Conservation (phyloP, 257 asterid species). For the Solanum neorickii region DNA sequence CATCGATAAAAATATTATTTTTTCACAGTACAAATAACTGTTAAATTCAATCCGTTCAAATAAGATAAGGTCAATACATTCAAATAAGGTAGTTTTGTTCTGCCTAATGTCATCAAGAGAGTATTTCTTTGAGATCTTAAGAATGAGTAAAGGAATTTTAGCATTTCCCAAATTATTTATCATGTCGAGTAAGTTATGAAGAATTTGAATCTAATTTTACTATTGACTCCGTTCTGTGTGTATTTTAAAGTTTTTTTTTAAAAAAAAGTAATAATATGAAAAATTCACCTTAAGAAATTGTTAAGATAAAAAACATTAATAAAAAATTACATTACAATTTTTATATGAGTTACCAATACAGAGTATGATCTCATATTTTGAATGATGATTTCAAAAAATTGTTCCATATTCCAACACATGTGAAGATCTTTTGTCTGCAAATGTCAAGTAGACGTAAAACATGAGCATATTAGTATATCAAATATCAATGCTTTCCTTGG, state of each 20-base stretch:
- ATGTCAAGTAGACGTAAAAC: neutral
- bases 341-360: neutral
- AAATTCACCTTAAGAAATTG: neutral
- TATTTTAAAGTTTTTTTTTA: neutral
- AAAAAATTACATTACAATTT: neutral
- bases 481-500: neutral
- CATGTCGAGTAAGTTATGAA: neutral
- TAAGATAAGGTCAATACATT: neutral
- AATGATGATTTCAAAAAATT: neutral
- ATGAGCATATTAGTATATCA: neutral
- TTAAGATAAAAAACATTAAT: neutral
- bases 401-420: neutral
- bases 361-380: neutral
- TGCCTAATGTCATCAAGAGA: neutral
- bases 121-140: neutral
- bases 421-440: neutral
- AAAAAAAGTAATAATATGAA: accelerated
- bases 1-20: neutral
- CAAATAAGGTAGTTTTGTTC: neutral
- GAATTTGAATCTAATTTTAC: neutral
- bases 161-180: neutral
- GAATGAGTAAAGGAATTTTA: neutral
- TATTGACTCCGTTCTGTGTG: neutral
- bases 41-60: neutral
- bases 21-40: neutral